phyloP scores from a whole-genome alignment of 2,329 filamentous ascomycete species.

The Cadophora sp. region DNA sequence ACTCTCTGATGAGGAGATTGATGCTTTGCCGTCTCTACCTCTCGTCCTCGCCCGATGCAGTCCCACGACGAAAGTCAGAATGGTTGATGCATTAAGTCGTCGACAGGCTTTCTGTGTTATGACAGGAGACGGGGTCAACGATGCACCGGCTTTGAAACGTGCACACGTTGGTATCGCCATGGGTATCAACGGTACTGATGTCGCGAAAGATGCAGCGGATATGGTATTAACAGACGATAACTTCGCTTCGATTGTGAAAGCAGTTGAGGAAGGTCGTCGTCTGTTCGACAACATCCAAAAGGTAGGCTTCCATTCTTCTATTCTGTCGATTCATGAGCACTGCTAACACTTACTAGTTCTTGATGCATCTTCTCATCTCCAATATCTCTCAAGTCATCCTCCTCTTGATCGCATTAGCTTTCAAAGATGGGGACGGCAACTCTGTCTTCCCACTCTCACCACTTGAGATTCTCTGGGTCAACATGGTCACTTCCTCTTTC shows the following conservation, averaged over 20 bases:
- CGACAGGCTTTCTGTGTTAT: conserved; percentile 75
- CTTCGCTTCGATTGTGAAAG: conserved; percentile 88
- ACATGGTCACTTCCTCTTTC: conserved; percentile 75
- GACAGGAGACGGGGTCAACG: conserved; percentile 98
- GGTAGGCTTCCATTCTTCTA: background rate
- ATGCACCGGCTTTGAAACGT: conserved; percentile 93
- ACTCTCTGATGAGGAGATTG: conserved; percentile 67
- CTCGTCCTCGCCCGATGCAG: conserved; percentile 74
- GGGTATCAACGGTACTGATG: conserved; percentile 93
- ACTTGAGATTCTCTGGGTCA: conserved; percentile 79
- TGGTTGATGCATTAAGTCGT: conserved; percentile 76
- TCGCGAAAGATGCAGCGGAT: conserved; percentile 93
- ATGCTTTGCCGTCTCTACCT: conserved; percentile 65
- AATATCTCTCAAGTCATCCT: conserved; percentile 75
- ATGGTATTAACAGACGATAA: conserved; percentile 92
- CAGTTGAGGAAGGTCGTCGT: conserved; percentile 97
- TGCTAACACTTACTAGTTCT: conserved; percentile 53
- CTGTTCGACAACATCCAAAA: conserved; percentile 99
- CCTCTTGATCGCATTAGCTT: conserved; percentile 71
- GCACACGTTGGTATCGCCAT: conserved; percentile 98
- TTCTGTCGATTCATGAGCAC: background rate
- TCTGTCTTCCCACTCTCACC: conserved; percentile 76
- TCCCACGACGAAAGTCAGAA: conserved; percentile 75
- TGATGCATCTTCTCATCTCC: conserved; percentile 71
- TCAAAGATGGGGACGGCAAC: conserved; percentile 64